phyloP scores from a whole-genome alignment of 2,329 filamentous ascomycete genomes.

The Exserohilum rostratum region DNA sequence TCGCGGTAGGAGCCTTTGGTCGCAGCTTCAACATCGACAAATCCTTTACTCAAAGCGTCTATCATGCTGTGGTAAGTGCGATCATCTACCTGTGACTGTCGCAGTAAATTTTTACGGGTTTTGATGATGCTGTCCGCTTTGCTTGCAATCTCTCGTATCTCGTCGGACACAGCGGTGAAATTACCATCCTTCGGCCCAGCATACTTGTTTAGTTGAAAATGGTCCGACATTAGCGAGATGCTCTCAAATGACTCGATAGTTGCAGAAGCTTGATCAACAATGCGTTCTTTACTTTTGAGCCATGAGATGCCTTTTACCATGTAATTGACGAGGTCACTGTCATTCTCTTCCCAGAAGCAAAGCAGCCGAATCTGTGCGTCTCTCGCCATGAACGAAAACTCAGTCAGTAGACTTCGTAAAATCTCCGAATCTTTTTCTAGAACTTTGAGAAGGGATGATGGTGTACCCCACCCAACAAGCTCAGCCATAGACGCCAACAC shows the following conservation, averaged over 20 bases:
- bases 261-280: constrained; percentile 38
- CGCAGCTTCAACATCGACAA: constrained; percentile 22
- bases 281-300: constrained; percentile 27
- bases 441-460: constrained; percentile 22
- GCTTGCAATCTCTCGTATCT: constrained; percentile 28
- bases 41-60: constrained; percentile 25
- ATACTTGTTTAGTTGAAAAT: constrained; percentile 42
- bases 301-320: constrained; percentile 19
- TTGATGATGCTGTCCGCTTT: constrained; percentile 31
- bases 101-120: constrained; percentile 25
- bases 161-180: constrained; percentile 31
- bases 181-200: constrained; percentile 33
- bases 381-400: constrained; percentile 23
- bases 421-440: constrained; percentile 27
- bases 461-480: constrained; percentile 21
- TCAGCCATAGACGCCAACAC: constrained; percentile 28
- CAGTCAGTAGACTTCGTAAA: constrained; percentile 18
- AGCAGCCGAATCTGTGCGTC: constrained; percentile 28
- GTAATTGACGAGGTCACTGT: constrained; percentile 23
- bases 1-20: constrained; percentile 20
- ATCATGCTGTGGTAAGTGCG: constrained; percentile 24
- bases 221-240: constrained; percentile 32
- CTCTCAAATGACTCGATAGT: constrained; percentile 30
- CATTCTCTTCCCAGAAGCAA: constrained; percentile 30
- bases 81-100: constrained; percentile 24